Conservation (phyloP, 192 early-diverging fungal species). For the Chytriomyces confervae region DNA sequence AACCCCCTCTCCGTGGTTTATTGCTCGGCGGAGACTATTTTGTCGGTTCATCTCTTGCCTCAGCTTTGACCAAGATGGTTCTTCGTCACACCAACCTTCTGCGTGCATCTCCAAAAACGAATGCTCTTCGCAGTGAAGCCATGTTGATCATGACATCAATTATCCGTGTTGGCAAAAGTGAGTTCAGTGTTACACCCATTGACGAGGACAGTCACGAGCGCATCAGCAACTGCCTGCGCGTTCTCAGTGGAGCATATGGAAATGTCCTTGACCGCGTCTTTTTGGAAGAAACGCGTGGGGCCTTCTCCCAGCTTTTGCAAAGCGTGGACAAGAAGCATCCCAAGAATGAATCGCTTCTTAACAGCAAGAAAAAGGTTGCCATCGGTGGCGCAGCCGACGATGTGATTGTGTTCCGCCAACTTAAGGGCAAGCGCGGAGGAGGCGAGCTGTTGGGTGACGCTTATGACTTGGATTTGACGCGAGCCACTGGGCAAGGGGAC, state of each 20-base stretch:
- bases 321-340: constrained; percentile 71
- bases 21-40: constrained; percentile 94
- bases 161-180: constrained; percentile 88
- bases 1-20: constrained; percentile 78
- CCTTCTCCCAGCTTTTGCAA: constrained; percentile 71
- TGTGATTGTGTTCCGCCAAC: constrained; percentile 83
- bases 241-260: constrained; percentile 46
- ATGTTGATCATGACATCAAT: constrained; percentile 98
- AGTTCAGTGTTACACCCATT: constrained; percentile 83
- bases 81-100: constrained; percentile 66
- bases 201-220: constrained; percentile 97
- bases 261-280: constrained; percentile 64
- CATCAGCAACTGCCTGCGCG: constrained; percentile 81
- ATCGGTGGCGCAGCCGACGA: constrained; percentile 83
- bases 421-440: constrained; percentile 73
- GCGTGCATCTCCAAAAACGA: constrained; percentile 53
- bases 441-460: constrained; percentile 69
- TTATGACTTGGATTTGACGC: constrained; percentile 89
- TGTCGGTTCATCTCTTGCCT: constrained; percentile 85
- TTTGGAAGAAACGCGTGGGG: constrained; percentile 62
- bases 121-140: constrained; percentile 90
- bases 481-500: constrained; percentile 76
- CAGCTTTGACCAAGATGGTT: constrained; percentile 88
- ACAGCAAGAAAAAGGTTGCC: constrained; percentile 66
- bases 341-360: constrained; percentile 54